Base-by-base conservation (phyloP, 768 basidiomycete species). In the Pulveroboletus sp. region DNA sequence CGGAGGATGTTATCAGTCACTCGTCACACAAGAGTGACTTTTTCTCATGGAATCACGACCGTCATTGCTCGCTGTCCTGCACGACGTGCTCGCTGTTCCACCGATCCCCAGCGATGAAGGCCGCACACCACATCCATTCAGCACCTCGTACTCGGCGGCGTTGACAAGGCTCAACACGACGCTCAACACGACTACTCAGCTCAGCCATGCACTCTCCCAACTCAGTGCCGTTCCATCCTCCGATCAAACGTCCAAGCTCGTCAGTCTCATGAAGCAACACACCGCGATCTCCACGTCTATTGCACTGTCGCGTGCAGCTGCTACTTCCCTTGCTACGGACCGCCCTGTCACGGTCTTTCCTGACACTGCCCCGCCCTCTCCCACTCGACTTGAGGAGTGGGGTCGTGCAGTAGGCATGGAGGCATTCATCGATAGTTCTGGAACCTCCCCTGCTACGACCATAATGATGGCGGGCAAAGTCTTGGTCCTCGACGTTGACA, bases 401-500 rank as follows among this genome's bases (percentile, higher is more conserved):
- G 82, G 80, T 6, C 75, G 73, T 16, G 69, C 75, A 23, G 81
- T 75, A 5, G 86, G 84, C 23, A 85, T 90, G 85, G 85, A 90
- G 58, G 73, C 81, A 4, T 90, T 87, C 71, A 79, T 75, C 51
- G 87, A 89, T 53, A 72, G 73, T 32, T 76, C 75, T 50, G 77
- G 76, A 14, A 33, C 50, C 14, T 56, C 61, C n/a, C 40, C 57
- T 37, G 70, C 70, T 21, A 69, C 76, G 34, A 82, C 76, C 0
- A 69, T 88, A 33, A 76, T 84, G 17, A 75, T 90, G 32, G 89
- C 82, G 4, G 89, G 89, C 2, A 88, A 88, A 63, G 81, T 89
- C n/a, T 70, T 91, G 10, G 87, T 90, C 29, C 69, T 90, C 45
- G 89, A 91, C 61, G 75, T 90, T 50, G 84, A 87, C 56, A 77